These are phyloP conservation scores for Pseudocercospora fuligena DNA, from an alignment of 2,329 filamentous ascomycete species.

Conservation along the genomic window DNA sequence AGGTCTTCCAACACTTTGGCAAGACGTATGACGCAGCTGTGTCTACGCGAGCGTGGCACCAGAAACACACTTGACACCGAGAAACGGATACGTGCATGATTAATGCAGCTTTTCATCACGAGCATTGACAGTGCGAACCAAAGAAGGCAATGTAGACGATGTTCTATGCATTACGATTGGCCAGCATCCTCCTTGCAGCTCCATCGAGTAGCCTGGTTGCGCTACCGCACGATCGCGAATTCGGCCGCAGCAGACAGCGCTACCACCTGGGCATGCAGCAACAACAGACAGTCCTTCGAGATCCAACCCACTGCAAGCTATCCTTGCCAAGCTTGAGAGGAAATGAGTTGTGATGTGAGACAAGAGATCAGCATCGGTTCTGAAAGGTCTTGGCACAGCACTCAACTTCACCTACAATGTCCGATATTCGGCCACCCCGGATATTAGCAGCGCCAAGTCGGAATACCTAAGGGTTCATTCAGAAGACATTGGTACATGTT, in stretches of 20 bases:
- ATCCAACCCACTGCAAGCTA: too few species aligned
- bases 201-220: background rate
- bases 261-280: background rate
- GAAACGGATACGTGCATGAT: background rate
- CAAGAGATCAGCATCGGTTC: too few species aligned
- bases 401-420: background rate
- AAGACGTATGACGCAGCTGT: constrained; percentile 6
- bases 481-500: background rate
- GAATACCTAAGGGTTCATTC: background rate
- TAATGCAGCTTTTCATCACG: background rate
- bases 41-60: constrained; percentile 3
- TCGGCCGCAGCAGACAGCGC: background rate
- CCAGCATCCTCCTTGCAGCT: background rate
- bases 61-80: constrained; percentile 3
- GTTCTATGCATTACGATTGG: background rate
- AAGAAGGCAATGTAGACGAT: constrained; percentile 4
- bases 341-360: too few species aligned
- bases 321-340: too few species aligned
- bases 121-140: background rate
- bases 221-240: background rate
- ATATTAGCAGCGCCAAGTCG: background rate
- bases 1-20: background rate
- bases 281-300: too few species aligned
- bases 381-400: background rate
- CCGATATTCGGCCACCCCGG: background rate